Conservation (phyloP, 1,284 basidiomycete genomes). For the Anthracocystis panici-leucophaei region DNA sequence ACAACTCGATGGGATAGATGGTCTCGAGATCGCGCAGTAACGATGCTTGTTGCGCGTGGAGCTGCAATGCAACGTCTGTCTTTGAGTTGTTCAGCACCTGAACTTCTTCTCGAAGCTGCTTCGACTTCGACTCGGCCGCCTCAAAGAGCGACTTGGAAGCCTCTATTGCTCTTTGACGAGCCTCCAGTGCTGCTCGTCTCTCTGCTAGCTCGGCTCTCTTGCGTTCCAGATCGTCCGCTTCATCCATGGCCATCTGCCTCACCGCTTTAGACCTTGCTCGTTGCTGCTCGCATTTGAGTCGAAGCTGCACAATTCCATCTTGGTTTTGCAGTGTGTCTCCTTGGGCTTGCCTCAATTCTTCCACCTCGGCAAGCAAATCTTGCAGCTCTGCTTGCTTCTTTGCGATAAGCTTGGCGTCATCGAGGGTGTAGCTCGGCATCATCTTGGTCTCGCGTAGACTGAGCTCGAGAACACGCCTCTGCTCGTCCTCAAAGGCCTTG, state of each 20-base stretch:
- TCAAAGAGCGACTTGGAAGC: conserved; percentile 20
- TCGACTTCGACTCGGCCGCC: conserved; percentile 11
- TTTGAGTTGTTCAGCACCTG: conserved; percentile 7
- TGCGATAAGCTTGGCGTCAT: conserved; percentile 22
- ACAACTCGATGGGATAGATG: conserved; percentile 66
- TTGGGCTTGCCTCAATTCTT: conserved; percentile 5
- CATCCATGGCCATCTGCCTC: conserved; percentile 22
- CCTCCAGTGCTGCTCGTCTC: conserved; percentile 19
- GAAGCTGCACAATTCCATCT: conserved; percentile 26
- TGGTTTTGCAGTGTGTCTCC: conserved; percentile 19
- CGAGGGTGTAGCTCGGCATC: conserved; percentile 51
- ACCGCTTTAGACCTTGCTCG: conserved; percentile 14
- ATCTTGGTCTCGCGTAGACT: conserved; percentile 54
- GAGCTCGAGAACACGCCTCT: conserved; percentile 36
- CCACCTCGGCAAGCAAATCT: conserved; percentile 10
- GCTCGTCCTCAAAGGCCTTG: conserved; percentile 42
- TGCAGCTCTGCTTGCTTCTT: conserved; percentile 28
- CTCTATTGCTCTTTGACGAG: conserved; percentile 19
- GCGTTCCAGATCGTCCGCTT: conserved; percentile 15
- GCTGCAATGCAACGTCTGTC: conserved; percentile 9
- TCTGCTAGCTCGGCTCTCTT: conserved; percentile 16
- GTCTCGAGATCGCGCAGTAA: conserved; percentile 60
- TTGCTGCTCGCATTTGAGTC: conserved; percentile 32
- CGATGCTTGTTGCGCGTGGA: conserved; percentile 43
- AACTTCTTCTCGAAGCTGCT: conserved; percentile 16